phyloP scores from a whole-genome alignment of 2,329 filamentous ascomycete genomes.

The Albophoma yamanashiensis region DNA sequence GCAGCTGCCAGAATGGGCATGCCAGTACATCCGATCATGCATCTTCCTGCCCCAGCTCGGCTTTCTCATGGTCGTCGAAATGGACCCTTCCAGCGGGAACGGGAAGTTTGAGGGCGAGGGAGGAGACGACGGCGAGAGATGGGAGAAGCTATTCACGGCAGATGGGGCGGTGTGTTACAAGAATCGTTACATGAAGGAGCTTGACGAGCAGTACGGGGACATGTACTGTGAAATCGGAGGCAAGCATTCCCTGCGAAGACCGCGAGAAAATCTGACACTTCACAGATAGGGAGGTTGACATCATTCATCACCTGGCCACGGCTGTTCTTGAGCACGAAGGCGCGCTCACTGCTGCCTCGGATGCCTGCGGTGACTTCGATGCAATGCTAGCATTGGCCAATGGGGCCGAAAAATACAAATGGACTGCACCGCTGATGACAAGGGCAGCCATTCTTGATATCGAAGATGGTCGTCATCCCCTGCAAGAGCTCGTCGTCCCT shows the following conservation, averaged over 20 bases:
- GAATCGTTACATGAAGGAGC: constrained; percentile 65
- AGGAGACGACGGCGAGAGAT: constrained; percentile 41
- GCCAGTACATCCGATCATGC: constrained; percentile 54
- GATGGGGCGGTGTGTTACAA: constrained; percentile 75
- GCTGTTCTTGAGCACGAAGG: constrained; percentile 59
- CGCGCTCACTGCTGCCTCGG: constrained; percentile 57
- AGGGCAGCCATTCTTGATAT: constrained; percentile 62
- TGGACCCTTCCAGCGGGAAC: constrained; percentile 34
- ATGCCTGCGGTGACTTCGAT: constrained; percentile 79
- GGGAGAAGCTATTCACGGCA: constrained; percentile 70
- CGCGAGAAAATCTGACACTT: constrained; percentile 9
- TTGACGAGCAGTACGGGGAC: constrained; percentile 77
- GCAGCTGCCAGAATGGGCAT: constrained; percentile 49
- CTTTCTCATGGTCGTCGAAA: constrained; percentile 70
- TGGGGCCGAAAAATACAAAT: constrained; percentile 64
- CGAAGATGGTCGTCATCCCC: constrained; percentile 67
- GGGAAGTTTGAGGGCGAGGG: constrained; percentile 54
- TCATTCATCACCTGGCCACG: constrained; percentile 67
- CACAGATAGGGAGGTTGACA: constrained; percentile 76
- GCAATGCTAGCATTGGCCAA: constrained; percentile 70
- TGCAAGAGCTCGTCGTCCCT: constrained; percentile 75
- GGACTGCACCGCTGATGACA: constrained; percentile 60
- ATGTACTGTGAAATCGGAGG: constrained; percentile 76
- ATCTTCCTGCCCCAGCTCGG: constrained; percentile 88
- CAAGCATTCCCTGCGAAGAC: constrained; percentile 23